Evolutionary conservation across 345 rosid genomes (phyloP), one percentile per base, ranked within the genome.

Genomic region (Citropsis articulata): DNA sequence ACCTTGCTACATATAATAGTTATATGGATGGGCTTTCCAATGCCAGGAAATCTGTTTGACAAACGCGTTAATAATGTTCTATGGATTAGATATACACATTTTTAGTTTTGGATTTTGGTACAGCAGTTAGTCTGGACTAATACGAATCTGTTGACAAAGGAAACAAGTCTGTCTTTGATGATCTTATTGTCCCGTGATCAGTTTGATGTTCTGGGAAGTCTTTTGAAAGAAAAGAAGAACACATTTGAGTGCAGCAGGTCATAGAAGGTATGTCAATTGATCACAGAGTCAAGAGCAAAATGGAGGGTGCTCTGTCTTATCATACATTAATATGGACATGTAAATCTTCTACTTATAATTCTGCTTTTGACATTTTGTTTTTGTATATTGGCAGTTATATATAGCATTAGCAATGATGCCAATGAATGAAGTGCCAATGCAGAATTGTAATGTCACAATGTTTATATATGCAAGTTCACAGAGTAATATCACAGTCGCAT

Each of bases 1-100:
- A 93, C 77, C 83, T 93, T 71, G 87, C 86, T 69, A 90, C 93
- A 1, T 92, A 95, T 80, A 93, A 92, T 63, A 85, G 86, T 75
- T 84, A 90, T 78, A 90, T 92, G 88, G 85, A 89, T 69, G 86
- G 86, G 42, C 85, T 95, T 77, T 81, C 90, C 53, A 35, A 50
- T 33, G 14, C 71, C 10, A 74, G 73, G 78, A 83, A 72, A 16
- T 45, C 56, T 7, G 27, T 78, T 0, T 62, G 69, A 28, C 66
- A 64, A 71, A 72, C 72, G 65, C 69, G 76, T 45, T 66, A 59
- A 70, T 28, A 21, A 8, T 38, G 2, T 18, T 31, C 66, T 13
- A 61, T 19, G 60, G 63, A 66, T 62, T 61, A 69, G 63, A 40
- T 14, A 35, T 40, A 24, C 24, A 28, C 50, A 48, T 33, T 48